Base-by-base conservation (phyloP, 768 basidiomycete species). In the Hygrophorus russula region DNA sequence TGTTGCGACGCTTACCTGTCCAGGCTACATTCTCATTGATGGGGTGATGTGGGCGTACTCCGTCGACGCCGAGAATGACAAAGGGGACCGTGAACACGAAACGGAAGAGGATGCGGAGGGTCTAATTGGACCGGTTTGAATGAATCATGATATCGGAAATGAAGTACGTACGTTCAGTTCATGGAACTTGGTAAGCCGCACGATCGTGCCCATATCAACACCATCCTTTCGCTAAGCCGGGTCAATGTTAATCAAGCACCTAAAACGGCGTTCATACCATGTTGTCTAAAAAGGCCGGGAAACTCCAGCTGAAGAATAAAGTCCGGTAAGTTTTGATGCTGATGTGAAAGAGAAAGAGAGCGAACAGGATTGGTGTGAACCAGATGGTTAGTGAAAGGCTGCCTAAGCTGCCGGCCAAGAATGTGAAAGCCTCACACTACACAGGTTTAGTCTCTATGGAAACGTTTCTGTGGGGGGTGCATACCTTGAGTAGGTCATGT, bases 181-280 rank as follows among this genome's bases (percentile, higher is more conserved):
- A 32, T 84, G 81, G 54, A 85, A 90, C 49, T 80, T 88, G 29
- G 80, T 80, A 39, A 91, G 61, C 15, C 85, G 76, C 15, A 84
- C 70, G 37, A 89, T 68, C 2, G 80, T 85, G 24, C 52, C 65
- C 13, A 52, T 68, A 41, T 89, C 86, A 7, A 85, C 79, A 6
- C 74, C 74, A 54, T 81, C 72, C 12, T 51, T 51, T 53, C 70
- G 71, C 82, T 86, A 51, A n/a, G 28, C 14, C 31, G 33, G 24
- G 8, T n/a, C 39, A 42, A 42, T 17, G 40, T 12, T 14, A 33
- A 46, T 42, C 7, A 42, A 36, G 20, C 20, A 27, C 40, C 32
- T 27, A 27, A 8, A 29, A 36, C 37, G 20, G 15, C 37, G 13
- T 44, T 32, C 76, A 46, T 49, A 86, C 83, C 53, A 88, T 53